phyloP scores from a whole-genome alignment of 2,329 filamentous ascomycete species.

The Microsporum canis region DNA sequence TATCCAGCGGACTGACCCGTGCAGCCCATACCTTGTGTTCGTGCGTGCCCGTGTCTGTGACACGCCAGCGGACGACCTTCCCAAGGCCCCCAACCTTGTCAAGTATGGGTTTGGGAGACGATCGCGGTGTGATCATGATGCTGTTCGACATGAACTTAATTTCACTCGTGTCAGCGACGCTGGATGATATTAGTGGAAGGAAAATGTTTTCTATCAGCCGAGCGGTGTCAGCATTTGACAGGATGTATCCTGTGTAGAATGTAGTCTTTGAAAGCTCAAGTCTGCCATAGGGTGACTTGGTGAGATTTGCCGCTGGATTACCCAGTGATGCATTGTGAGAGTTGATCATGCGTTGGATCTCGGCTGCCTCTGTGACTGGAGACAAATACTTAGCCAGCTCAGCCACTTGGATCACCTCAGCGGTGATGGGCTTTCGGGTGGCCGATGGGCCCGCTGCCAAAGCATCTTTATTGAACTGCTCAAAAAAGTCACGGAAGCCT shows the following conservation, averaged over 20 bases:
- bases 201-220: conserved; percentile 53
- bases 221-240: conserved; percentile 59
- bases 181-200: conserved; percentile 49
- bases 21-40: conserved; percentile 84
- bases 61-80: conserved; percentile 70
- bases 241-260: conserved; percentile 86
- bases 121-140: conserved; percentile 76
- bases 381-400: conserved; percentile 64
- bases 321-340: conserved; percentile 53
- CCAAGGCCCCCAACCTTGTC: conserved; percentile 81
- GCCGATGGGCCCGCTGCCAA: conserved; percentile 33
- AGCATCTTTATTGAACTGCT: conserved; percentile 57
- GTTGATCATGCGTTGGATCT: conserved; percentile 83
- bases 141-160: conserved; percentile 76
- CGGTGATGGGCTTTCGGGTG: conserved; percentile 53
- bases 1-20: conserved; percentile 59
- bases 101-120: conserved; percentile 59
- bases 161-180: conserved; percentile 52
- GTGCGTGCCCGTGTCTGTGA: conserved; percentile 61
- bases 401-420: conserved; percentile 76
- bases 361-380: conserved; percentile 65
- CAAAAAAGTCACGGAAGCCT: conserved; percentile 75
- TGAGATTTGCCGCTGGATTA: conserved; percentile 24
- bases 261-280: conserved; percentile 75
- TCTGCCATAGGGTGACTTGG: conserved; percentile 35